Conservation (phyloP, 2,329 filamentous ascomycete genomes). For the Nothomitra cinnamomea region DNA sequence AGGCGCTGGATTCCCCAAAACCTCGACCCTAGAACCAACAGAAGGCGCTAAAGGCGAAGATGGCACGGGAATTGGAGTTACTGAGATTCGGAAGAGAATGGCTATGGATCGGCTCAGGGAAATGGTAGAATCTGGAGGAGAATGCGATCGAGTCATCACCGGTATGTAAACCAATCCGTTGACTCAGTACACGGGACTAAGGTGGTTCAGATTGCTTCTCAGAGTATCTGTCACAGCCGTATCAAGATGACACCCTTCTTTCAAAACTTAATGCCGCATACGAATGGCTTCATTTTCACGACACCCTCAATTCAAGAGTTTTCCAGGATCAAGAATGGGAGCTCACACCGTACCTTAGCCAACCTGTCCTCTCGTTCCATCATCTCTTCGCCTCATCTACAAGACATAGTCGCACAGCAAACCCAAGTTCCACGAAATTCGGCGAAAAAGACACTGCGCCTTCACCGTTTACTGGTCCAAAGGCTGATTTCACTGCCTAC, state of each 20-base stretch:
- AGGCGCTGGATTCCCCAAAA: constrained; percentile 58
- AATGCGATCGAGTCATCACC: constrained; percentile 59
- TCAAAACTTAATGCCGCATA: constrained; percentile 76
- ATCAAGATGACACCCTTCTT: constrained; percentile 82
- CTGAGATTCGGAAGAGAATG: constrained; percentile 54
- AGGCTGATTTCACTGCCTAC: constrained; percentile 64
- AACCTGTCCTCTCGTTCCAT: constrained; percentile 79
- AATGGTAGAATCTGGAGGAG: constrained; percentile 65
- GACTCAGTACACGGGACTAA: not conserved
- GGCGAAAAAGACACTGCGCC: constrained; percentile 32
- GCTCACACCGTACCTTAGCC: constrained; percentile 68
- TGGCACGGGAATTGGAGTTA: constrained; percentile 46
- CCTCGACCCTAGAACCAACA: constrained; percentile 23
- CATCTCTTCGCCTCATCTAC: constrained; percentile 60
- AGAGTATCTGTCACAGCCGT: constrained; percentile 71
- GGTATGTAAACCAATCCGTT: constrained; percentile 17
- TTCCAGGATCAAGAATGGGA: constrained; percentile 89
- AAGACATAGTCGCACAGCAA: constrained; percentile 25
- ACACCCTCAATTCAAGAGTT: constrained; percentile 60
- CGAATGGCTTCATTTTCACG: constrained; percentile 93
- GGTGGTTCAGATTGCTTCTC: constrained; percentile 48
- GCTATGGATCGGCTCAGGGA: constrained; percentile 55
- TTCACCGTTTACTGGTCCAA: constrained; percentile 63
- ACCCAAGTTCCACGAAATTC: constrained; percentile 23
- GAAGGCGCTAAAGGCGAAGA: constrained; percentile 33